phyloP scores from a whole-genome alignment of 2,329 filamentous ascomycete genomes.

The Colletotrichum tropicicola region DNA sequence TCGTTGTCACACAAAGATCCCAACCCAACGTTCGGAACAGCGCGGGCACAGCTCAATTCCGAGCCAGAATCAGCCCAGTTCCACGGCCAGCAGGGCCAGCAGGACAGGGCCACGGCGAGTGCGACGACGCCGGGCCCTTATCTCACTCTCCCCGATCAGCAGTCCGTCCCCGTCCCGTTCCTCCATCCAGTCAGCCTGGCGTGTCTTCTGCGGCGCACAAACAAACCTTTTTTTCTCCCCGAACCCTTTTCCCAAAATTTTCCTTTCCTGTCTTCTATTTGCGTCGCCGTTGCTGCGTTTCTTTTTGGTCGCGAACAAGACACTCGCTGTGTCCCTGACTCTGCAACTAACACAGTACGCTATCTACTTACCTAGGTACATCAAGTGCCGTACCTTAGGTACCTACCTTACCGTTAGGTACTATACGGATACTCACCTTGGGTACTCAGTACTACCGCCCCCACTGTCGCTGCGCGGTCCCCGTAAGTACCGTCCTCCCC shows the following conservation, averaged over 20 bases:
- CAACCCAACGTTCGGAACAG: constrained; percentile 6
- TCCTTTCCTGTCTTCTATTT: not conserved
- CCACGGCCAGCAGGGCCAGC: not conserved
- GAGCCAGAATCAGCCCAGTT: constrained; percentile 12
- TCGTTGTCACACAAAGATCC: no score
- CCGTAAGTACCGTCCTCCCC: no score
- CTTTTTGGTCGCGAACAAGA: not conserved
- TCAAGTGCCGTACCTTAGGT: not conserved
- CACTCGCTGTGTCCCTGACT: not conserved
- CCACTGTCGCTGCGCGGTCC: no score
- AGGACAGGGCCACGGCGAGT: not conserved
- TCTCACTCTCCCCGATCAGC: constrained; percentile 3
- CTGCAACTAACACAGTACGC: no score
- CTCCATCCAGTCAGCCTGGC: not conserved
- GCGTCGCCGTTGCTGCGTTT: not conserved
- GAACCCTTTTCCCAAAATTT: not conserved
- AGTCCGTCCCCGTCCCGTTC: constrained; percentile 6
- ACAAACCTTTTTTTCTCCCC: not conserved
- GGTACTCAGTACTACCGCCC: no score
- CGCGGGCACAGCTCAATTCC: not conserved
- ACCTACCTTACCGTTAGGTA: not conserved
- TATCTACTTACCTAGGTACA: not conserved
- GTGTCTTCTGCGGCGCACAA: constrained; percentile 9
- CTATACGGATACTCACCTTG: no score
- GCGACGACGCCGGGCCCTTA: not conserved